Evolutionary conservation across 176 grass and related monocot species (phyloP).

Genomic region (Avena eriantha): DNA sequence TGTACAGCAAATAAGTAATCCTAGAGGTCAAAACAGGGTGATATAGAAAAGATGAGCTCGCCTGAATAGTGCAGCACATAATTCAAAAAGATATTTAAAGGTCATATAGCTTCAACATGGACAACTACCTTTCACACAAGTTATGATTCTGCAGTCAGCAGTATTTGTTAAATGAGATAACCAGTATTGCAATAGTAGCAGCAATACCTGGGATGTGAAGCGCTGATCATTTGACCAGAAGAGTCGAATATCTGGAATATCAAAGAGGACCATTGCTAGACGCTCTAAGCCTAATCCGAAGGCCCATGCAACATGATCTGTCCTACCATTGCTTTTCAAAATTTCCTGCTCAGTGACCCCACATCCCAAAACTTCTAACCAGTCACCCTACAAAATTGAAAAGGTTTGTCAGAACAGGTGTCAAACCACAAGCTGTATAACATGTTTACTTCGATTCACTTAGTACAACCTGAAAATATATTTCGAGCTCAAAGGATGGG

Average conservation of each 20-base stretch:
- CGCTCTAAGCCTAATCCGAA: conserved; percentile 93
- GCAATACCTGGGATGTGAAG: conserved; percentile 87
- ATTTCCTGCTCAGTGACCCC: conserved; percentile 96
- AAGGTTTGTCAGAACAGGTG: conserved; percentile 20
- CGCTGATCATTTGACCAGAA: conserved; percentile 93
- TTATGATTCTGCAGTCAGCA: background rate
- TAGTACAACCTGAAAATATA: conserved; percentile 79
- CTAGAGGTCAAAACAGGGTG: background rate
- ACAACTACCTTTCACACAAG: background rate
- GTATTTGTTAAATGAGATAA: conserved; percentile 11
- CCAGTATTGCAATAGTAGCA: conserved; percentile 3
- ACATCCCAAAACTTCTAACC: conserved; percentile 97
- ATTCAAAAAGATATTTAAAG: background rate
- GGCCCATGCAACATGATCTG: conserved; percentile 87
- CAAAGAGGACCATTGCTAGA: conserved; percentile 90
- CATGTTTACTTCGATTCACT: conserved; percentile 35
- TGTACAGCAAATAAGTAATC: background rate
- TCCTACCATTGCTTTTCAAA: conserved; percentile 78
- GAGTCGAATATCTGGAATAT: conserved; percentile 82
- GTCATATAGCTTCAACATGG: background rate
- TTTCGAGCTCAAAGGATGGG: conserved; percentile 96
- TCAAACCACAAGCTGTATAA: conserved; percentile 1
- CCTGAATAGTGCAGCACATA: background rate
- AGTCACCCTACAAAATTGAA: conserved; percentile 67
- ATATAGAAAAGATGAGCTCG: conserved; percentile 16